Evolutionary conservation across 2,329 filamentous ascomycete species (phyloP).

Genomic region (Colletotrichum costaricense): DNA sequence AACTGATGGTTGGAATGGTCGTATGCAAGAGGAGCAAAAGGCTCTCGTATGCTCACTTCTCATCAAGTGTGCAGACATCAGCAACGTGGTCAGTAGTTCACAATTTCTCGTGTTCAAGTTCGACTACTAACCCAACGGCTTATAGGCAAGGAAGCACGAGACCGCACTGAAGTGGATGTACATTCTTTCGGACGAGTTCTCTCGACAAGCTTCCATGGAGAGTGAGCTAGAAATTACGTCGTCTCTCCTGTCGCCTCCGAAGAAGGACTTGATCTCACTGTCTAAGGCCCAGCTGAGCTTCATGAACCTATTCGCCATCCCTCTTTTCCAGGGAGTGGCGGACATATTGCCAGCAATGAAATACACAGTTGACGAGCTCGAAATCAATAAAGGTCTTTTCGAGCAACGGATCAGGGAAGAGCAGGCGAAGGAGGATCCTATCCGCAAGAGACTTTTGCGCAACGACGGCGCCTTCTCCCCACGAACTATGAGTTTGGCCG

Average conservation of each 20-base stretch:
- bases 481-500: conserved; percentile 55
- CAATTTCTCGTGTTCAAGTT: background rate
- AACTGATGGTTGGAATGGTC: conserved; percentile 80
- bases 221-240: conserved; percentile 87
- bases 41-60: conserved; percentile 88
- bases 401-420: conserved; percentile 74
- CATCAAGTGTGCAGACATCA: conserved; percentile 99
- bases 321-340: conserved; percentile 88
- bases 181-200: conserved; percentile 95
- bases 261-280: conserved; percentile 85
- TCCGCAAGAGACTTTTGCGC: conserved; percentile 47
- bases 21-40: conserved; percentile 80
- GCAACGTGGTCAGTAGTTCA: conserved; percentile 83
- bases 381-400: conserved; percentile 81
- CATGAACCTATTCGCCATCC: conserved; percentile 95
- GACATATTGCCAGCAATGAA: conserved; percentile 87
- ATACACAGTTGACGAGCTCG: conserved; percentile 86
- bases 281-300: conserved; percentile 92
- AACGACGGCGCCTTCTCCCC: conserved; percentile 57
- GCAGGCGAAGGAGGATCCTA: conserved; percentile 61
- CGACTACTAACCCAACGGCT: conserved; percentile 37
- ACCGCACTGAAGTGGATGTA: conserved; percentile 90
- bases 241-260: conserved; percentile 85
- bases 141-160: conserved; percentile 83
- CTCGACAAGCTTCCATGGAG: conserved; percentile 93